Base-by-base conservation (phyloP, 257 asterid genomes). In the Nicotiana otophora region DNA sequence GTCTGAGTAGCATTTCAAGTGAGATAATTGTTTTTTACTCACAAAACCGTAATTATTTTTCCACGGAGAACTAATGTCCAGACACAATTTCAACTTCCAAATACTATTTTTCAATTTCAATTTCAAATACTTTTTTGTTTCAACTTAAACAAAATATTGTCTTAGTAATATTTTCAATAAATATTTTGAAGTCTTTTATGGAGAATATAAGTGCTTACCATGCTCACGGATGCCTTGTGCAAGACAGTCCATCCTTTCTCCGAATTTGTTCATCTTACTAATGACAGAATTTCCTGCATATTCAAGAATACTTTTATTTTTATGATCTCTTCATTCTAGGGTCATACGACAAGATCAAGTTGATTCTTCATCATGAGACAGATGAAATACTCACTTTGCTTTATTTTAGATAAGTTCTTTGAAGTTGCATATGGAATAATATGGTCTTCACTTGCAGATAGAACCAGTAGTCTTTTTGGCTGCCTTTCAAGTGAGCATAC, bases 171-270 rank as follows among this genome's bases (percentile, higher is more conserved):
- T 55, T 61, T 62, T 26, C 1, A 0, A 7, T 26, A 1, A 39
- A 39, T 39, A 3, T 70, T 6, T 0, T 70, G 19, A 14, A 19
- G 31, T 34, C 26, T 0, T 30, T 12, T 28, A 11, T 10, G 6
- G 28, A 10, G 57, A 36, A 17, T 5, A 5, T 14, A 0, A 48
- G 10, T 64, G 53, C 65, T 85, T 81, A 89, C 90, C 84, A 12
- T 89, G 91, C 84, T 89, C 90, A 23, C 85, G 84, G 85, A 91
- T 86, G 75, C 89, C 90, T 84, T 85, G 86, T 23, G 91, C 88
- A 17, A 89, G 85, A 74, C 7, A 17, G 15, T 89, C 92, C 83
- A 86, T 78, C 66, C 80, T 85, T 82, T 81, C 84, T 54, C 91
- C 87, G 0, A 86, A 76, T 81, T 84, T 89, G 77, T 85, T 84